Percentiles rank a stretch among this genome's conserved stretches.
phyloP scores from a whole-genome alignment of 164 flowering plant species.

The Cinnamomum chago region DNA sequence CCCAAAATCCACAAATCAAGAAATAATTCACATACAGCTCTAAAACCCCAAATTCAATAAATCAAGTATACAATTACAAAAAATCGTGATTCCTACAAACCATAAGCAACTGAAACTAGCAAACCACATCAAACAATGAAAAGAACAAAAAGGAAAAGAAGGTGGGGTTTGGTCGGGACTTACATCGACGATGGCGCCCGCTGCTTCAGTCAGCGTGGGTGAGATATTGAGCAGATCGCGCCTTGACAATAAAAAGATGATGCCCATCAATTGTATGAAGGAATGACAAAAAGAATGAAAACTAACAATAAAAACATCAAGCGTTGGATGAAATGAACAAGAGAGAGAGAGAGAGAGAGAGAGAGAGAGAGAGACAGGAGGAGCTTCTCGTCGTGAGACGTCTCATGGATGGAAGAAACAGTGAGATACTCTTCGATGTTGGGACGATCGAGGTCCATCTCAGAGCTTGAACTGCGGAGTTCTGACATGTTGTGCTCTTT shows the following conservation, averaged over 20 bases:
- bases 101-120: not conserved
- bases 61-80: too few relatives aligned
- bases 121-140: not conserved
- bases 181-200: slow-evolving; percentile 96
- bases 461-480: slow-evolving; percentile 22
- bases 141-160: not conserved
- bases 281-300: not conserved
- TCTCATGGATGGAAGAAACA: slow-evolving; percentile 49
- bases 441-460: slow-evolving; percentile 82
- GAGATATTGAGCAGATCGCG: slow-evolving; percentile 94
- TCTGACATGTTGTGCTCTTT: not conserved
- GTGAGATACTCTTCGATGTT: slow-evolving; percentile 81
- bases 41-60: not conserved
- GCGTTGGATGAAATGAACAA: not conserved
- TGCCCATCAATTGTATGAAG: not conserved
- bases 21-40: not conserved
- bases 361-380: slow-evolving; percentile 44
- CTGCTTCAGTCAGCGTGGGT: slow-evolving; percentile 83
- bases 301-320: not conserved
- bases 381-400: slow-evolving; percentile 49
- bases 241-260: slow-evolving; percentile 28
- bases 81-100: not conserved
- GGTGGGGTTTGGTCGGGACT: slow-evolving; percentile 11
- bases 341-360: not conserved
- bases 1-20: not conserved